A percentile compares a stretch with the other conserved stretches of the same genome.
Evolutionary conservation across 768 basidiomycete genomes (phyloP).

Genomic region (Clitopilus passeckerianus): DNA sequence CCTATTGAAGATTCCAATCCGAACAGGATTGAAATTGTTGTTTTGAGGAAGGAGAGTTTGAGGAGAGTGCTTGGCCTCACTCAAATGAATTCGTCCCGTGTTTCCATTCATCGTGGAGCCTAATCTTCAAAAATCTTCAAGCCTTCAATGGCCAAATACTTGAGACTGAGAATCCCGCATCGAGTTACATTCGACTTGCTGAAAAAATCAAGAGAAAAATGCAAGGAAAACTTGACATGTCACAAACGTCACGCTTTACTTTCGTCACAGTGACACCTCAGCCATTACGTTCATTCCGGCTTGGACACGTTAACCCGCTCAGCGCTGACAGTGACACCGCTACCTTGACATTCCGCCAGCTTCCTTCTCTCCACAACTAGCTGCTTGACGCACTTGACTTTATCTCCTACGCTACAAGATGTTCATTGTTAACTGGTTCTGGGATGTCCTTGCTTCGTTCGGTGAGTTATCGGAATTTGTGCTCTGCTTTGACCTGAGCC

Average conservation of each 20-base stretch:
- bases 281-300: background rate
- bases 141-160: too few relatives aligned
- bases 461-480: constrained; percentile 45
- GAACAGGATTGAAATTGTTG: too few relatives aligned
- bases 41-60: too few relatives aligned
- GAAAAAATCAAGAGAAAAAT: too few relatives aligned
- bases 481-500: background rate
- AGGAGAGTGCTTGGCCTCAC: too few relatives aligned
- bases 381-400: constrained; percentile 5
- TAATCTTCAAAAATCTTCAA: too few relatives aligned
- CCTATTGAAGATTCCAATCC: too few relatives aligned
- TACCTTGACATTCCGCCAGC: background rate
- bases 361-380: background rate
- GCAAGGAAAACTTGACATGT: background rate
- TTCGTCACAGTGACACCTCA: background rate
- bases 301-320: background rate
- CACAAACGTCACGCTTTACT: background rate
- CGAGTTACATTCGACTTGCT: too few relatives aligned
- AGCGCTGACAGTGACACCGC: background rate
- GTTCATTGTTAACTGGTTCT: constrained; percentile 94
- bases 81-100: too few relatives aligned
- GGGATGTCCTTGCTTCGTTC: constrained; percentile 90
- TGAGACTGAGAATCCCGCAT: too few relatives aligned
- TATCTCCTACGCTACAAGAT: constrained; percentile 32
- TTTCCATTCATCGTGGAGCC: too few relatives aligned